Conservation (phyloP, 345 rosid species). For the Pugionium dolabratum region DNA sequence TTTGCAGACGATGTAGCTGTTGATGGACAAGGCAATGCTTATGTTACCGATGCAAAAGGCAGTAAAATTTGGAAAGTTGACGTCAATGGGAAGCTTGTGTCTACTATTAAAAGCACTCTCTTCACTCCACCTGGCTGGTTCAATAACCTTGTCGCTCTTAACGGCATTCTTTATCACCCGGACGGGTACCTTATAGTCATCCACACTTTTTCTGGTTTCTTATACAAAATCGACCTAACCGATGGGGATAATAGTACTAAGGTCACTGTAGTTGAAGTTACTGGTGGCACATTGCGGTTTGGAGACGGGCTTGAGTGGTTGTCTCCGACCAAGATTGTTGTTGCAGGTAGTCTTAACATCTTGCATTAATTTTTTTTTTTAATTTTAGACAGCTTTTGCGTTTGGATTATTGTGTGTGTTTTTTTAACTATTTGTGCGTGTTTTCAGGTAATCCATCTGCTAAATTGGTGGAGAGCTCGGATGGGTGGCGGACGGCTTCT, state of each 20-base stretch:
- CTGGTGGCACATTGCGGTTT: conserved; percentile 56
- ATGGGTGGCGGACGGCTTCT: conserved; percentile 82
- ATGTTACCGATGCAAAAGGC: conserved; percentile 65
- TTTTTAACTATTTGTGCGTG: background rate
- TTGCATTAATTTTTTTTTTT: background rate
- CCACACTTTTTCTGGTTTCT: conserved; percentile 65
- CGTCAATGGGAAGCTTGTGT: conserved; percentile 55
- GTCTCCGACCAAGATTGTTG: conserved; percentile 71
- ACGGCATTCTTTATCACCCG: conserved; percentile 86
- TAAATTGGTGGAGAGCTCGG: conserved; percentile 72
- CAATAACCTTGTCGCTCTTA: conserved; percentile 60
- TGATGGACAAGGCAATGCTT: conserved; percentile 71
- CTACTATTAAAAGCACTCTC: conserved; percentile 56
- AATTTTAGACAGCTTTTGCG: background rate
- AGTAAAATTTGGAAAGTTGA: conserved; percentile 80
- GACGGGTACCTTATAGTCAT: conserved; percentile 74
- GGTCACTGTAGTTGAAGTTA: conserved; percentile 53
- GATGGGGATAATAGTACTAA: conserved; percentile 36
- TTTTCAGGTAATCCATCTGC: conserved; percentile 60
- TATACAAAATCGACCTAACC: conserved; percentile 58
- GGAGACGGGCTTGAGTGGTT: conserved; percentile 80
- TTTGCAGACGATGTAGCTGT: conserved; percentile 84
- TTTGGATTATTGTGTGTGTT: background rate
- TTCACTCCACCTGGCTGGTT: conserved; percentile 72
- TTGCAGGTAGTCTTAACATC: conserved; percentile 45